Conservation (phyloP, 2,329 filamentous ascomycete genomes). For the Fusarium equiseti region DNA sequence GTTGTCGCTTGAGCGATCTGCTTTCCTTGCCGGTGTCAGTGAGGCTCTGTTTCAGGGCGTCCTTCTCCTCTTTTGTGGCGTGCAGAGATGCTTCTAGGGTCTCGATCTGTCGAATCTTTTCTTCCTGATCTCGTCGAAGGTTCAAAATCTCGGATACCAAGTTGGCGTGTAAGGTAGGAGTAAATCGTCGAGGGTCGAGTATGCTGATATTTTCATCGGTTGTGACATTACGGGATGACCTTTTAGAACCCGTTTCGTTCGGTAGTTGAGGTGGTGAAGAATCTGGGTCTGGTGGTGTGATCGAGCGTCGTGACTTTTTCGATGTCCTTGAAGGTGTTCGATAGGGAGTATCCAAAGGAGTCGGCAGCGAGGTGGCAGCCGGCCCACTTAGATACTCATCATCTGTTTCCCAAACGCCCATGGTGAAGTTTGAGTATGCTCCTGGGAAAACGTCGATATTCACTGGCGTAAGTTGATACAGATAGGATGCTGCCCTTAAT, state of each 20-base stretch:
- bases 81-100: slow-evolving; percentile 82
- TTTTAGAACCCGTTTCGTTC: slow-evolving; percentile 60
- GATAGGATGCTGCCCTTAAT: neutral
- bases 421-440: slow-evolving; percentile 49
- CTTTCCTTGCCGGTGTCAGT: slow-evolving; percentile 78
- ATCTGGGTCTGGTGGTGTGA: slow-evolving; percentile 70
- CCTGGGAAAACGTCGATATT: neutral
- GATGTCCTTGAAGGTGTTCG: slow-evolving; percentile 75
- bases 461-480: neutral
- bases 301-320: slow-evolving; percentile 72
- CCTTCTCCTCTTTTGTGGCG: slow-evolving; percentile 77
- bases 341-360: slow-evolving; percentile 78
- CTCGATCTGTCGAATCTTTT: slow-evolving; percentile 88
- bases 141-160: slow-evolving; percentile 93
- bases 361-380: slow-evolving; percentile 72
- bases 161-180: slow-evolving; percentile 92
- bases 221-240: slow-evolving; percentile 68
- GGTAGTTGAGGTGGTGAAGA: slow-evolving; percentile 68
- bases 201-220: slow-evolving; percentile 78
- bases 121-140: slow-evolving; percentile 88
- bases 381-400: slow-evolving; percentile 68
- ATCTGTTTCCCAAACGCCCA: slow-evolving; percentile 72
- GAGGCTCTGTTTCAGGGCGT: slow-evolving; percentile 73
- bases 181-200: slow-evolving; percentile 91
- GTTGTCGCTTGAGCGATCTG: slow-evolving; percentile 83